Evolutionary conservation across 1,284 basidiomycete species (phyloP).

Genomic region (Calocybe gambosa): DNA sequence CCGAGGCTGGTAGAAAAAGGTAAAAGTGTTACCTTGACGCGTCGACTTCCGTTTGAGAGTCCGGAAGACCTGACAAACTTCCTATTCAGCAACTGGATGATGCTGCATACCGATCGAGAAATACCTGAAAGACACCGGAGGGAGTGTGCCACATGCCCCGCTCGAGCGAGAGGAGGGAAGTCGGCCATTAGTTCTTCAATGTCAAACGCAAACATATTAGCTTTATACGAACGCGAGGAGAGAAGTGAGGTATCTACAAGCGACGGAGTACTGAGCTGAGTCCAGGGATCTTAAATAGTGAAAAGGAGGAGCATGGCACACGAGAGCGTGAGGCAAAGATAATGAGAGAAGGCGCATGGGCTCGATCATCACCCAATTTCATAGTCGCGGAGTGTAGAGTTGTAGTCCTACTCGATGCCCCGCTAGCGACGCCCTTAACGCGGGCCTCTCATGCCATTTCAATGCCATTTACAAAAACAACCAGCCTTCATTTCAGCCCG

Average conservation of each 20-base stretch:
- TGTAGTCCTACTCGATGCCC: conserved; percentile 4
- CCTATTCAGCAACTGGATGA: conserved; percentile 1
- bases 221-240: background rate
- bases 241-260: conserved; percentile 2
- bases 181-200: conserved; percentile 15
- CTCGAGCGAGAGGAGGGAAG: conserved; percentile 32
- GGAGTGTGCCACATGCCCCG: conserved; percentile 47
- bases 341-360: conserved; percentile 11
- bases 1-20: conserved; percentile 4
- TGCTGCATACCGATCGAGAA: background rate
- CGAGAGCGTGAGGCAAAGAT: conserved; percentile 14
- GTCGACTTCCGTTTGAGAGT: conserved; percentile 50
- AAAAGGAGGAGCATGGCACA: conserved; percentile 11
- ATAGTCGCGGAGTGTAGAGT: conserved; percentile 13
- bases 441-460: background rate
- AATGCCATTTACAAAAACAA: too few relatives aligned
- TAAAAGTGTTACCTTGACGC: conserved; percentile 40
- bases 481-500: background rate
- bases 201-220: conserved; percentile 8
- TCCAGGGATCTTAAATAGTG: conserved; percentile 16
- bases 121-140: conserved; percentile 46
- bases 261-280: background rate
- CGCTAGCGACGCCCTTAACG: background rate
- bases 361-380: conserved; percentile 20
- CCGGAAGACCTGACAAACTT: conserved; percentile 38